These are phyloP conservation scores for Capsicum pubescens DNA, from an alignment of 257 asterid species.

Conservation along the genomic window DNA sequence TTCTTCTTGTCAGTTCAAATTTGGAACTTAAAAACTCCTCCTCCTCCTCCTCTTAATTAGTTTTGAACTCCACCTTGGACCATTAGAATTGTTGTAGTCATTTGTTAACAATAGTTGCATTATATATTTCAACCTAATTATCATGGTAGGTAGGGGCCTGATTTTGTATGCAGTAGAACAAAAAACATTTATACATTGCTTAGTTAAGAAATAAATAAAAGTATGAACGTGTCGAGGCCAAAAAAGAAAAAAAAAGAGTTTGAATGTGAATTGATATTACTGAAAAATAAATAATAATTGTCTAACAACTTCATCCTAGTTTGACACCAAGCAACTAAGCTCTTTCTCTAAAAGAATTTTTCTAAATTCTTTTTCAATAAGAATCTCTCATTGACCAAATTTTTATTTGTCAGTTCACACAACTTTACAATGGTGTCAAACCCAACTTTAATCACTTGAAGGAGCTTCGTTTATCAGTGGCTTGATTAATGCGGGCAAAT, in stretches of 20 bases:
- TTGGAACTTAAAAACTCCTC: neutral
- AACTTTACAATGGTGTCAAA: neutral
- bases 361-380: no score
- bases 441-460: neutral
- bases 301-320: neutral
- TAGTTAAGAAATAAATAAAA: neutral
- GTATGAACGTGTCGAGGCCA: neutral
- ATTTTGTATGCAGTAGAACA: neutral
- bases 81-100: neutral
- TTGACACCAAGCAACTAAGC: no score
- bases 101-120: no score
- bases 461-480: no score
- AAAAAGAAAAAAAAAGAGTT: no score
- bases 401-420: neutral
- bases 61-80: neutral
- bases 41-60: neutral
- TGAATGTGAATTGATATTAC: neutral
- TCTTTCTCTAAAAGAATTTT: no score
- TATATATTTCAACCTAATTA: neutral
- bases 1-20: conserved; percentile 9
- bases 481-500: no score
- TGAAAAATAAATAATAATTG: neutral
- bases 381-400: no score
- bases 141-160: neutral
- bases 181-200: neutral